Evolutionary conservation across 495 filamentous ascomycete genomes (phyloP).

Genomic region (Lasiosphaeria ovina): DNA sequence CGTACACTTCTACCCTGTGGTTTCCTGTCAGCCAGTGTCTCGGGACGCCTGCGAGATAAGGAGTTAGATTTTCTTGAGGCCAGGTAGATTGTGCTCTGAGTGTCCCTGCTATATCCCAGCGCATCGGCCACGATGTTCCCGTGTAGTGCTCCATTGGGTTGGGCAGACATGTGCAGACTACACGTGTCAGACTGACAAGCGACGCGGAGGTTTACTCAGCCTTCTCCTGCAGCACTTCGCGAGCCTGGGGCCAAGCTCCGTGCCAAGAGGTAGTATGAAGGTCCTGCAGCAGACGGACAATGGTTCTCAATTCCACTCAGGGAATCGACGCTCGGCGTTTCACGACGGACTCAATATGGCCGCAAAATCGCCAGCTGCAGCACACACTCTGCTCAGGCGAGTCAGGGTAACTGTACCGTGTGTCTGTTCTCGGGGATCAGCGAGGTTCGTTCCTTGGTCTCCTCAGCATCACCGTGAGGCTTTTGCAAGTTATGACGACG

Average conservation of each 20-base stretch:
- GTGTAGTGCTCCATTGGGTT: no score
- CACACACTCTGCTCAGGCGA: slow-evolving; percentile 5
- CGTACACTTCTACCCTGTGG: no score
- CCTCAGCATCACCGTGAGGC: neutral
- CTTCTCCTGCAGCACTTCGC: slow-evolving; percentile 8
- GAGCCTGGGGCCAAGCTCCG: neutral
- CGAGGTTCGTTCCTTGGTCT: neutral
- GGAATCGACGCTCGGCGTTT: neutral
- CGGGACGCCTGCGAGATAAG: no score
- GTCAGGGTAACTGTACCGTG: neutral
- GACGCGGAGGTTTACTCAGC: slow-evolving; percentile 6
- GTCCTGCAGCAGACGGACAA: neutral
- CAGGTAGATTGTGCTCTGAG: no score
- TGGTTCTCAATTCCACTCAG: no score
- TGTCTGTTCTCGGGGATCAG: neutral
- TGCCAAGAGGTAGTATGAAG: neutral
- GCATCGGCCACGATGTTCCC: no score
- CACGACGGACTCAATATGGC: neutral
- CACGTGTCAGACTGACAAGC: slow-evolving; percentile 35
- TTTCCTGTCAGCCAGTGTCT: no score
- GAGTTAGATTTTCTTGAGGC: no score
- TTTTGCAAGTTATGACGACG: neutral
- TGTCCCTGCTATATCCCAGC: no score
- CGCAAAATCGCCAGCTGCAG: neutral
- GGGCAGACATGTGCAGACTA: neutral